Percentiles rank a stretch among this genome's conserved stretches.
Evolutionary conservation across 208 protist species (phyloP).

Genomic region (Willaertia magna): DNA sequence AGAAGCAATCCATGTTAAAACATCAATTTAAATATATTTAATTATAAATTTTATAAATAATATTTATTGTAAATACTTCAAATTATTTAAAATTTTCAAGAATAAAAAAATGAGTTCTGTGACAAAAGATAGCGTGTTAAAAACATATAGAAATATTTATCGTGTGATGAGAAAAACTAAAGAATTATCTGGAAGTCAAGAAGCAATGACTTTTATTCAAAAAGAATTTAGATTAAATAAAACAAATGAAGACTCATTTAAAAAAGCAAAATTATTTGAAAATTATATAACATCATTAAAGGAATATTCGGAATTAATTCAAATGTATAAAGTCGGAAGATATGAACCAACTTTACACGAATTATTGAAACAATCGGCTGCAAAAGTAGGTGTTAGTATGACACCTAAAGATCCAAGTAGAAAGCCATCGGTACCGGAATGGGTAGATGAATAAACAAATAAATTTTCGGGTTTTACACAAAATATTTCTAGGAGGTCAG

Average conservation of each 20-base stretch:
- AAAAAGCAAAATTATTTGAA: not conserved
- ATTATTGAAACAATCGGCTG: not conserved
- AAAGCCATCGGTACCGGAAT: no score
- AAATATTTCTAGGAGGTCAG: no score
- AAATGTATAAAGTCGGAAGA: not conserved
- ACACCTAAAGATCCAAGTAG: not conserved
- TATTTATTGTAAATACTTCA: no score
- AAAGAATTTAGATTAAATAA: not conserved
- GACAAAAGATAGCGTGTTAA: not conserved
- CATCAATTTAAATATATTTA: constrained; percentile 40
- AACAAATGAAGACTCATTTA: not conserved
- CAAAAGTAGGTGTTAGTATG: not conserved
- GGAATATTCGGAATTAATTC: not conserved
- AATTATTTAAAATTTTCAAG: no score
- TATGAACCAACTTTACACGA: not conserved
- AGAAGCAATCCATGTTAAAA: constrained; percentile 68
- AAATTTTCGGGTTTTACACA: no score
- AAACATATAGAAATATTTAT: not conserved
- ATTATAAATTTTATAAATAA: no score
- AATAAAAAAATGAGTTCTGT: no score
- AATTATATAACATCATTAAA: not conserved
- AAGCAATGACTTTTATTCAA: not conserved
- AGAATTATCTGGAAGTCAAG: not conserved
- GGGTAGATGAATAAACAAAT: no score
- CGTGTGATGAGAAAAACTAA: not conserved